Percentiles rank a stretch among this genome's conserved stretches.
These are phyloP conservation scores for Lachancea fermentati DNA, from an alignment of 805 yeast genomes.

Conservation along the genomic window DNA sequence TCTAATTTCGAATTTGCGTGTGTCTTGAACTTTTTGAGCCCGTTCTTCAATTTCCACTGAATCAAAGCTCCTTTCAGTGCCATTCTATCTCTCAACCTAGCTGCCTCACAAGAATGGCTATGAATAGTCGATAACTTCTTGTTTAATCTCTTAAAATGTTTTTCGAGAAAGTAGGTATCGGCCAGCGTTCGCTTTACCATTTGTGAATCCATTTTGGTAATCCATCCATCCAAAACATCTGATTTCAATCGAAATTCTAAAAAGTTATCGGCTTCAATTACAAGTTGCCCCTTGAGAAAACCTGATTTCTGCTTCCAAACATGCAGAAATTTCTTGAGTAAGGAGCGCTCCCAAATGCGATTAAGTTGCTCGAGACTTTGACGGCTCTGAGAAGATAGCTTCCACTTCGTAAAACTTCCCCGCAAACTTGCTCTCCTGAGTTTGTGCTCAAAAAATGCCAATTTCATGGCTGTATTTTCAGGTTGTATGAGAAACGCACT, in stretches of 20 bases:
- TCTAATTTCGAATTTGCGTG: background rate
- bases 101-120: too few relatives aligned
- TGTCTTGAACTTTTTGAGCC: background rate
- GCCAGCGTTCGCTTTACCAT: constrained; percentile 19
- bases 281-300: constrained; percentile 3
- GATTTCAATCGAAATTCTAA: constrained; percentile 15
- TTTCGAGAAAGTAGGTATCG: constrained; percentile 21
- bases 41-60: background rate
- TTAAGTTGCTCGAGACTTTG: constrained; percentile 12
- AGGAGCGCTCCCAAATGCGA: constrained; percentile 13
- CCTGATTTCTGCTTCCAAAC: constrained; percentile 11
- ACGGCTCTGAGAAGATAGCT: constrained; percentile 8
- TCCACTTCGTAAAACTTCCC: constrained; percentile 18
- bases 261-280: constrained; percentile 14
- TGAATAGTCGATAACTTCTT: too few relatives aligned
- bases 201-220: constrained; percentile 13
- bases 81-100: constrained; percentile 5
- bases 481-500: constrained; percentile 23
- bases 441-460: constrained; percentile 19
- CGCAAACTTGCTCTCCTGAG: constrained; percentile 5
- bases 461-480: constrained; percentile 19
- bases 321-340: constrained; percentile 11
- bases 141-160: constrained; percentile 11
- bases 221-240: constrained; percentile 16
- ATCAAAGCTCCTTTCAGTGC: background rate